Percentiles rank a stretch among this genome's conserved stretches.
Evolutionary conservation across 345 rosid species (phyloP).

Genomic region (Kandelia obovata): DNA sequence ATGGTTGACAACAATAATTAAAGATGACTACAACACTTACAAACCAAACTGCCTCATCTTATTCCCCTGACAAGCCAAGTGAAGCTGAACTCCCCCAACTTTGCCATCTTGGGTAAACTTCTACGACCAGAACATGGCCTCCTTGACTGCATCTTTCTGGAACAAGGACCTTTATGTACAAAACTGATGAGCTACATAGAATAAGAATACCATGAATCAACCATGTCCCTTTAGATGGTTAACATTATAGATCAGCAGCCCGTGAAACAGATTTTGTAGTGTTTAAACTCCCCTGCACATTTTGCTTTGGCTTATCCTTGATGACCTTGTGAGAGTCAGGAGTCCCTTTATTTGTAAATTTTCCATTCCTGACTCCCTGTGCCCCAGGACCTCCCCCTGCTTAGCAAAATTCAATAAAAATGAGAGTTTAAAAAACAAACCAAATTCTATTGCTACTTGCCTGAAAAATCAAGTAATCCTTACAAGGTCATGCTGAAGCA

Average conservation of each 20-base stretch:
- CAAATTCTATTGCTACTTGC: not conserved
- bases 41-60: conserved; percentile 18
- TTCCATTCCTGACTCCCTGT: conserved; percentile 32
- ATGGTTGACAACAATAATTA: conserved; percentile 15
- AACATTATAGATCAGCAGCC: conserved; percentile 21
- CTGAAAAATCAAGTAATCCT: not conserved
- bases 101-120: not conserved
- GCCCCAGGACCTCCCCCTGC: conserved; percentile 36
- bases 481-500: not conserved
- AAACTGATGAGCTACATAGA: not conserved
- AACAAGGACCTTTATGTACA: conserved; percentile 10
- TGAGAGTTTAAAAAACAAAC: conserved; percentile 1
- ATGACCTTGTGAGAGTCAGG: conserved; percentile 31
- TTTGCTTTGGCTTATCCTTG: conserved; percentile 36
- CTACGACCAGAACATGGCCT: not conserved
- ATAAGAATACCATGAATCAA: not conserved
- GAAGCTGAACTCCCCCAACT: conserved; percentile 4
- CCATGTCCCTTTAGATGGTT: conserved; percentile 4
- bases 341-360: conserved; percentile 33
- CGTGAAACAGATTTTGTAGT: conserved; percentile 30
- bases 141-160: not conserved
- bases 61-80: conserved; percentile 16
- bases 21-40: conserved; percentile 5
- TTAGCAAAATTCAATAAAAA: conserved; percentile 11
- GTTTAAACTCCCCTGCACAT: conserved; percentile 27